phyloP scores from a whole-genome alignment of 1,139 yeast genomes.

The Starmera stellimalicola region DNA sequence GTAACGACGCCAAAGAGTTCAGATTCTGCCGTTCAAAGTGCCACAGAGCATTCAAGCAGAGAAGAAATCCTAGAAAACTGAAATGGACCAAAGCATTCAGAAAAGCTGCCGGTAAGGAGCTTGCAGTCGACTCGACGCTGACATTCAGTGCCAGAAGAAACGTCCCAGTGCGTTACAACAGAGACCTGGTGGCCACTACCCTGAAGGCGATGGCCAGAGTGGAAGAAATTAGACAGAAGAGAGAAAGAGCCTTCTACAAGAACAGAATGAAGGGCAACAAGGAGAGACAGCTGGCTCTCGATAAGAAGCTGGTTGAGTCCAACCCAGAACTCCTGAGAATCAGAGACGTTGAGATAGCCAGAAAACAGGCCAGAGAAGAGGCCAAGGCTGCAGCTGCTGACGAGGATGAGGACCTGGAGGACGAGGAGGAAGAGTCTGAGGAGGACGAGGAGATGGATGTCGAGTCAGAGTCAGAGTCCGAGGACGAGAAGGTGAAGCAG shows the following conservation, averaged over 20 bases:
- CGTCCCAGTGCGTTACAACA: conserved; percentile 94
- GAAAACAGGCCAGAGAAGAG: conserved; percentile 64
- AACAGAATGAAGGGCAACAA: conserved; percentile 98
- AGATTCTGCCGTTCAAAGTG: conserved; percentile 97
- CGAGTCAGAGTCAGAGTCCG: conserved; percentile 28
- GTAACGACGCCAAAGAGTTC: conserved; percentile 97
- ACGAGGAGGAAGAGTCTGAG: conserved; percentile 35
- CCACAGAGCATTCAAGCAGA: conserved; percentile 94
- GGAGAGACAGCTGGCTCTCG: conserved; percentile 76
- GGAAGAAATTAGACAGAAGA: conserved; percentile 89
- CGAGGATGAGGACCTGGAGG: conserved; percentile 36
- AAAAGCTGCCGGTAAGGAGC: conserved; percentile 97
- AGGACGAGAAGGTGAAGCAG: conserved; percentile 46
- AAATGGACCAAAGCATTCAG: conserved; percentile 99
- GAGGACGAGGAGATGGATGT: conserved; percentile 33
- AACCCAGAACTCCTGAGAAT: conserved; percentile 84
- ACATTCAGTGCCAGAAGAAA: conserved; percentile 97
- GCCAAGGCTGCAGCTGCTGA: conserved; percentile 46
- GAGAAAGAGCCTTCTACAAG: conserved; percentile 98
- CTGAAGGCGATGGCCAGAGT: conserved; percentile 92
- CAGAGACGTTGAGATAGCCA: conserved; percentile 87
- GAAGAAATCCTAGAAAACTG: conserved; percentile 97
- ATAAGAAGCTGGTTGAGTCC: conserved; percentile 77
- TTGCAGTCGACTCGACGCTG: conserved; percentile 93
- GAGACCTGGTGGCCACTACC: conserved; percentile 91